Base-by-base conservation (phyloP, 495 filamentous ascomycete genomes). In the Hypoxylon crocopeplum region DNA sequence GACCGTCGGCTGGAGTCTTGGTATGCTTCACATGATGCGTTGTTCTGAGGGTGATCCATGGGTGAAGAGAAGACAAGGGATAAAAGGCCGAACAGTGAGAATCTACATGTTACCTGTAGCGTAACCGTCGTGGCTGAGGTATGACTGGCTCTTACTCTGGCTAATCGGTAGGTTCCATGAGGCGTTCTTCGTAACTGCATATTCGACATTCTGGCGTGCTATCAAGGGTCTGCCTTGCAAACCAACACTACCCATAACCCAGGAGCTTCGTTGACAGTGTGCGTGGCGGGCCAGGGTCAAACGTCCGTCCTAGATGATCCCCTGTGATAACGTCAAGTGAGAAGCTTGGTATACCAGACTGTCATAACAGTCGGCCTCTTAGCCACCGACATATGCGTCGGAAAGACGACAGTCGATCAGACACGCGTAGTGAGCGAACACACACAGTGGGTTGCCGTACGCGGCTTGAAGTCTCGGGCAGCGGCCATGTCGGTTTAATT, bases 151-250 rank as follows among this genome's bases (percentile, higher is more conserved):
- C 30, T 8, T 32, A 38, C 34, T 15, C 37, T 32, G 20, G 20
- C 61, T 55, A 64, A 64, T 64, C 61, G 61, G 55, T 38, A 55
- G 55, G 55, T 59, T 59, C 55, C 61, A 55, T 64, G 49, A 55
- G 61, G 54, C 55, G 53, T 59, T 44, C 32, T 58, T 33, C 34
- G 47, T 37, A 40, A 25, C 20, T 30, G 21, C 37, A 19, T 42
- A 52, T 33, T 54, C 13, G 37, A 64, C 29, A 32, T 33, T 48
- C 46, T 27, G 33, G 55, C 44, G n/a, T 41, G 49, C 22, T 32
- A 24, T 17, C 55, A 39, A 51, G 61, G 61, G 48, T 64, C 16
- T 41, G 48, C 61, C 54, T 48, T 64, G 61, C 20, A 58, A 12
- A 39, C 38, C 30, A 25, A 29, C 29, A 19, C 29, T 32, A 48